Evolutionary conservation across 495 filamentous ascomycete species (phyloP).

Genomic region (Parachaetomium inaequale): DNA sequence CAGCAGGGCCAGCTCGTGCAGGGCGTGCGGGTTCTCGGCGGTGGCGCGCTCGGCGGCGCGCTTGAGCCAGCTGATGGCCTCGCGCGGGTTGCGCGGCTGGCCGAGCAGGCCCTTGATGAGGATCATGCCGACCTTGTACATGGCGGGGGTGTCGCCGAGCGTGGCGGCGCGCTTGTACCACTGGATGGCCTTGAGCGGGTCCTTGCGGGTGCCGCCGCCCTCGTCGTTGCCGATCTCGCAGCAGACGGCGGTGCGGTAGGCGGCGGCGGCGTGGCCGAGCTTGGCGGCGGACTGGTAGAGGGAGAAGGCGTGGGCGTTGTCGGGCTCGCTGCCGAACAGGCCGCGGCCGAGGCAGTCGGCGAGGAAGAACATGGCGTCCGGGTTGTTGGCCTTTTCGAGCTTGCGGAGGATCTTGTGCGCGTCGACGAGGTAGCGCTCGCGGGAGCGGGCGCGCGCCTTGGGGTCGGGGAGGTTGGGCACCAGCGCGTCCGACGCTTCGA

Average conservation of each 20-base stretch:
- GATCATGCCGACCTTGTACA: conserved; percentile 99
- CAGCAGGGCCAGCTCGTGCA: conserved; percentile 86
- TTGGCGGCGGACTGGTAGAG: conserved; percentile 95
- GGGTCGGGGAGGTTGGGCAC: conserved; percentile 70
- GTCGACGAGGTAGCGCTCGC: conserved; percentile 80
- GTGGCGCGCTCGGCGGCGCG: conserved; percentile 87
- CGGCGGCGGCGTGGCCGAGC: conserved; percentile 74
- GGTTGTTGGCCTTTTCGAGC: conserved; percentile 58
- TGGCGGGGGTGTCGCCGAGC: conserved; percentile 84
- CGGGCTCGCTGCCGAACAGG: conserved; percentile 56
- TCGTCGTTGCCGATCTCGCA: conserved; percentile 95
- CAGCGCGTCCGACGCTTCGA: conserved; percentile 77
- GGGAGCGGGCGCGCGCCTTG: conserved; percentile 67
- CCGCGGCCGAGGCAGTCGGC: conserved; percentile 88
- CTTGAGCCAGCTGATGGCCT: conserved; percentile 88
- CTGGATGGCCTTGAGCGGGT: conserved; percentile 89
- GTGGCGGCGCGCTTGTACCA: conserved; percentile 95
- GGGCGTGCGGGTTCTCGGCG: conserved; percentile 85
- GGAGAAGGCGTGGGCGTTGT: conserved; percentile 84
- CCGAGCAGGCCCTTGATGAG: conserved; percentile 89
- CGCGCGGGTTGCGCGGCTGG: conserved; percentile 75
- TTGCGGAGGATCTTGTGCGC: conserved; percentile 89
- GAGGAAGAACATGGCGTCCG: conserved; percentile 90
- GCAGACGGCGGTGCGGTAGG: conserved; percentile 94
- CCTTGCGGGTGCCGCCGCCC: conserved; percentile 84